A percentile compares a stretch with the other conserved stretches of the same genome.
phyloP scores from a whole-genome alignment of 129 eudicot species.

The Deinandra increscens region DNA sequence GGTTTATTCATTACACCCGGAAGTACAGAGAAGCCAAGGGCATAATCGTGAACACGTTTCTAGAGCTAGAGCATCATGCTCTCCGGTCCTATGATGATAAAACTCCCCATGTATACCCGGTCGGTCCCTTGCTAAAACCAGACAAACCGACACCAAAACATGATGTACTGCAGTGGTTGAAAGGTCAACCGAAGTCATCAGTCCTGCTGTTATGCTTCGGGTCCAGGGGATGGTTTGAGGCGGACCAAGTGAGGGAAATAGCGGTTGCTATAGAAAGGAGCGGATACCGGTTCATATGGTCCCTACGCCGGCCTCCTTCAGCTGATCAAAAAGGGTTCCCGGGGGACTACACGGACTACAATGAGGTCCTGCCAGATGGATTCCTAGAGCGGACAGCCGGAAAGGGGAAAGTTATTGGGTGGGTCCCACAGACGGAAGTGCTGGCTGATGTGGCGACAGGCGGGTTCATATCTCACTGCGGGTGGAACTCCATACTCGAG shows the following conservation, averaged over 20 bases:
- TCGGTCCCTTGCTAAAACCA: constrained; percentile 51
- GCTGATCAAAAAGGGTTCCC: constrained; percentile 18
- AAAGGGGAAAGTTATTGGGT: constrained; percentile 40
- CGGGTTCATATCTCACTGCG: constrained; percentile 43
- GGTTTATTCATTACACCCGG: constrained; percentile 38
- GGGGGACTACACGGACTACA: constrained; percentile 16
- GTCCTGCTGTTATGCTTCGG: constrained; percentile 41
- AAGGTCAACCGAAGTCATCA: constrained; percentile 39
- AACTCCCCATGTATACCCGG: constrained; percentile 42
- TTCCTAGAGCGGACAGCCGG: constrained; percentile 34
- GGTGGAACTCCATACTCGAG: constrained; percentile 49
- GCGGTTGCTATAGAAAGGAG: constrained; percentile 29
- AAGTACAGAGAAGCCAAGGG: constrained; percentile 49
- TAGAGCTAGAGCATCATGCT: constrained; percentile 47
- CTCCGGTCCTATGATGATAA: constrained; percentile 23
- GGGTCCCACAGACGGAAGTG: constrained; percentile 40
- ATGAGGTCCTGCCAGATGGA: constrained; percentile 26
- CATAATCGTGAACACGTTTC: constrained; percentile 48
- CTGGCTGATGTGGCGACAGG: constrained; percentile 35
- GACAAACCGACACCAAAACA: neutral
- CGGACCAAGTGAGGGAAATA: constrained; percentile 33
- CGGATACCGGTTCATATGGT: constrained; percentile 35
- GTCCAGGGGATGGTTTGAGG: constrained; percentile 27
- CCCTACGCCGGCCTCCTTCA: constrained; percentile 29
- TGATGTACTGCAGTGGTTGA: constrained; percentile 41